Percentiles rank a stretch among this genome's conserved stretches.
Conservation (phyloP, 106 monocot genomes). For the Allium sativum region DNA sequence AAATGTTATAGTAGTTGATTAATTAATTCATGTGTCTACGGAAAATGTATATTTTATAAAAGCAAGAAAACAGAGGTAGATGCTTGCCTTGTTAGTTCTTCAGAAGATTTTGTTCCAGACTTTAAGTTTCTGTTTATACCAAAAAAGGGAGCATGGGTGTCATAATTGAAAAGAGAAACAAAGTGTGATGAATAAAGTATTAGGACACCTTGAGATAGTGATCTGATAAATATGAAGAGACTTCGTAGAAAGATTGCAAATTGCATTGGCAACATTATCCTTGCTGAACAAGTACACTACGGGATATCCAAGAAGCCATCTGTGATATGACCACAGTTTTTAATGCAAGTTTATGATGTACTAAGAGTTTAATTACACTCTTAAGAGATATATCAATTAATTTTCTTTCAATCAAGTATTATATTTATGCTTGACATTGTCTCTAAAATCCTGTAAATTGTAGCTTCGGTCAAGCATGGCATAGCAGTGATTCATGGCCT, state of each 20-base stretch:
- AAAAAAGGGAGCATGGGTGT: neutral
- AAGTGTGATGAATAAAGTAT: neutral
- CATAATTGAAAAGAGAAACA: neutral
- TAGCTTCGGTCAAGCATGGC: no score
- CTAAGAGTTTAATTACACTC: no score
- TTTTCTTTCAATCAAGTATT: no score
- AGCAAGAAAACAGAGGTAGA: neutral
- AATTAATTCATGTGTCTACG: no score
- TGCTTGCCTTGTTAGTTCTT: slow-evolving; percentile 68
- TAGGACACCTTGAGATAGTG: slow-evolving; percentile 44
- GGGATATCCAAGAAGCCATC: slow-evolving; percentile 99
- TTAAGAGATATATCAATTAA: no score
- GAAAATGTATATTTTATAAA: no score
- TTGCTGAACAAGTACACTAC: slow-evolving; percentile 81
- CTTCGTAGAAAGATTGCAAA: slow-evolving; percentile 55
- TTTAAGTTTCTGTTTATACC: slow-evolving; percentile 21
- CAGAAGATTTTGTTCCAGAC: slow-evolving; percentile 14
- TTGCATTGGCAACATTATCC: slow-evolving; percentile 40
- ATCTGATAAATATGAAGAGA: slow-evolving; percentile 74
- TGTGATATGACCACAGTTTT: slow-evolving; percentile 17
- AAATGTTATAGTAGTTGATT: no score
- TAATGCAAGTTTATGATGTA: neutral
- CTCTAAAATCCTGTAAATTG: no score
- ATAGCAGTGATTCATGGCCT: no score
- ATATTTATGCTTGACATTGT: no score